A percentile compares a stretch with the other conserved stretches of the same genome.
Conservation (phyloP, 805 yeast genomes). For the Tetrapisispora pingtungensis region DNA sequence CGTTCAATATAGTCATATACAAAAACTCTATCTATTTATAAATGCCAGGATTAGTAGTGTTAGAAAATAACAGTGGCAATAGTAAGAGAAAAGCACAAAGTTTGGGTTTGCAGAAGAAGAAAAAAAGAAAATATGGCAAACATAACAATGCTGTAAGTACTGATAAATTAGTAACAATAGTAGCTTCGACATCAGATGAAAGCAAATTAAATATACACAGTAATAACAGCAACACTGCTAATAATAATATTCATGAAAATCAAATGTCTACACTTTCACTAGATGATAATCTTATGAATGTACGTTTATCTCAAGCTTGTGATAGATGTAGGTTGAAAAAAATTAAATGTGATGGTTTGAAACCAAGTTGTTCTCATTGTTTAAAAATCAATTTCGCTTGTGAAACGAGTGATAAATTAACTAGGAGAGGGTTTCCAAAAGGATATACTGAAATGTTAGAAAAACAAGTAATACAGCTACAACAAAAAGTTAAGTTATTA, state of each 20-base stretch:
- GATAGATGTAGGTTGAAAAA: slow-evolving; percentile 58
- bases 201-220: too few relatives aligned
- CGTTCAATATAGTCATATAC: too few relatives aligned
- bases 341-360: slow-evolving; percentile 46
- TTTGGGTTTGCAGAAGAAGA: neutral
- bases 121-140: slow-evolving; percentile 1
- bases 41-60: neutral
- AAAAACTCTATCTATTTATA: too few relatives aligned
- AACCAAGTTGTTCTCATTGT: slow-evolving; percentile 51
- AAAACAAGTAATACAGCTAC: slow-evolving; percentile 47
- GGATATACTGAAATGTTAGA: slow-evolving; percentile 75
- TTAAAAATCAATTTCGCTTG: slow-evolving; percentile 55
- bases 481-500: slow-evolving; percentile 23
- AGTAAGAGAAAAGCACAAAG: neutral
- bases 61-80: neutral
- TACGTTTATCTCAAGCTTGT: slow-evolving; percentile 53
- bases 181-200: neutral
- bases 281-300: slow-evolving; percentile 30
- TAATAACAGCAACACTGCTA: neutral
- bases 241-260: too few relatives aligned
- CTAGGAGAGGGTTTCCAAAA: slow-evolving; percentile 70
- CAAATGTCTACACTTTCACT: too few relatives aligned
- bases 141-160: neutral
- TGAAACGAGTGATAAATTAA: slow-evolving; percentile 59
- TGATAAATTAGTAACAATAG: neutral